A percentile compares a stretch with the other conserved stretches of the same genome.
Evolutionary conservation across 2,329 filamentous ascomycete species (phyloP).

Genomic region (Colletotrichum orbiculare): DNA sequence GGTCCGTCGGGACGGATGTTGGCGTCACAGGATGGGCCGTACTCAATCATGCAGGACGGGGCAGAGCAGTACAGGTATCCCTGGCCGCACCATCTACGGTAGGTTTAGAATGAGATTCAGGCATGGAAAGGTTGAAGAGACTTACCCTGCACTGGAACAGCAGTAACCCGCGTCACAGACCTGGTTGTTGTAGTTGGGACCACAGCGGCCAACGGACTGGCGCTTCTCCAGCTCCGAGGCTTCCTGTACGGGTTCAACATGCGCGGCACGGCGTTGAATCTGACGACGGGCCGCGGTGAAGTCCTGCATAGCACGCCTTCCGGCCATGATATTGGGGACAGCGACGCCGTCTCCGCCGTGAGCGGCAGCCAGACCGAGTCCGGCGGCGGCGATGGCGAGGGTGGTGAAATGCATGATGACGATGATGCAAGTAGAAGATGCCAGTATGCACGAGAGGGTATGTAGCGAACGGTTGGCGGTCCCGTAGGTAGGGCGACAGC

Average conservation of each 20-base stretch:
- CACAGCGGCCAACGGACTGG: constrained; percentile 58
- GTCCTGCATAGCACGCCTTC: constrained; percentile 25
- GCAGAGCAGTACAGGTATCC: constrained; percentile 67
- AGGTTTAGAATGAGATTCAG: neutral
- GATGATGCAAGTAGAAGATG: neutral
- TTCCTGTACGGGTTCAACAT: constrained; percentile 13
- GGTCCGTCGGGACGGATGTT: constrained; percentile 63
- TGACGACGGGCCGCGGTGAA: constrained; percentile 29
- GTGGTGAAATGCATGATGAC: constrained; percentile 23
- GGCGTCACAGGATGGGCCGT: constrained; percentile 70
- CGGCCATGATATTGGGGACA: constrained; percentile 28
- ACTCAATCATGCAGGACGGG: constrained; percentile 70
- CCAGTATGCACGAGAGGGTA: neutral
- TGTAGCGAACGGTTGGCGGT: constrained; percentile 7
- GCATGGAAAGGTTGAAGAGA: constrained; percentile 2
- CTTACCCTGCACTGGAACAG: constrained; percentile 56
- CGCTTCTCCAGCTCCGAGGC: constrained; percentile 42
- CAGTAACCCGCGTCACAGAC: constrained; percentile 50
- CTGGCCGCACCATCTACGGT: constrained; percentile 65
- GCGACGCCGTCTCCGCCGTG: constrained; percentile 26
- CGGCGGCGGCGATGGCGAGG: constrained; percentile 26
- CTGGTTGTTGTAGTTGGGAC: constrained; percentile 48
- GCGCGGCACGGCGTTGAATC: constrained; percentile 22
- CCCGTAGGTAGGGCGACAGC: constrained; percentile 9
- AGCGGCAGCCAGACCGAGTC: constrained; percentile 26